Conservation (phyloP, 805 yeast species). For the Saturnispora sanitii region DNA sequence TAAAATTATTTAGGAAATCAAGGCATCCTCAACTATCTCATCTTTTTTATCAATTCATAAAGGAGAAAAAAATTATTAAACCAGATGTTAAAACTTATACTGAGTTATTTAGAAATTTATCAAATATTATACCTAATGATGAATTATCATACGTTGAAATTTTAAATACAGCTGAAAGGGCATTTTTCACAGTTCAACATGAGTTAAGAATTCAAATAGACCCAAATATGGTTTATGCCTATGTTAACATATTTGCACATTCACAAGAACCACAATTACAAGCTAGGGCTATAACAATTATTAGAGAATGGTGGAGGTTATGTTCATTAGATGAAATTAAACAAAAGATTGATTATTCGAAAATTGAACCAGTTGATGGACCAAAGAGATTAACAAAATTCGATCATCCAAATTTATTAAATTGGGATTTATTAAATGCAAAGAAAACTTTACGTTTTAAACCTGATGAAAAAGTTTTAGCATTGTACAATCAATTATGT, state of each 20-base stretch:
- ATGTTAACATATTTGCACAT: conserved; percentile 20
- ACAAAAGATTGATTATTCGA: conserved; percentile 7
- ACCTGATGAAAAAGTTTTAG: conserved; percentile 16
- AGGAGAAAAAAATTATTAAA: conserved; percentile 14
- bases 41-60: conserved; percentile 27
- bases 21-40: conserved; percentile 30
- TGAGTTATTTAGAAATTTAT: conserved; percentile 20
- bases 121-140: conserved; percentile 8
- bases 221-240: conserved; percentile 17
- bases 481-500: conserved; percentile 16
- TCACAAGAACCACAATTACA: conserved; percentile 20
- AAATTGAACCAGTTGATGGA: conserved; percentile 5
- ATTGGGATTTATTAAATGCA: conserved; percentile 15
- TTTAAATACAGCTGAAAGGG: conserved; percentile 16
- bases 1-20: conserved; percentile 36
- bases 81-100: conserved; percentile 30
- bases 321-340: conserved; percentile 19
- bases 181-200: conserved; percentile 18
- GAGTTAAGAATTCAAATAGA: conserved; percentile 15
- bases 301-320: conserved; percentile 23
- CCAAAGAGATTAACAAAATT: neutral
- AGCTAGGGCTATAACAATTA: conserved; percentile 19
- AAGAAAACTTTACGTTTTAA: conserved; percentile 17
- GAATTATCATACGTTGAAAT: conserved; percentile 12
- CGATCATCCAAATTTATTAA: conserved; percentile 5